A percentile compares a stretch with the other conserved stretches of the same genome.
Conservation (phyloP, 163 green algal species). For the Coccomyxa subellipsoidea region DNA sequence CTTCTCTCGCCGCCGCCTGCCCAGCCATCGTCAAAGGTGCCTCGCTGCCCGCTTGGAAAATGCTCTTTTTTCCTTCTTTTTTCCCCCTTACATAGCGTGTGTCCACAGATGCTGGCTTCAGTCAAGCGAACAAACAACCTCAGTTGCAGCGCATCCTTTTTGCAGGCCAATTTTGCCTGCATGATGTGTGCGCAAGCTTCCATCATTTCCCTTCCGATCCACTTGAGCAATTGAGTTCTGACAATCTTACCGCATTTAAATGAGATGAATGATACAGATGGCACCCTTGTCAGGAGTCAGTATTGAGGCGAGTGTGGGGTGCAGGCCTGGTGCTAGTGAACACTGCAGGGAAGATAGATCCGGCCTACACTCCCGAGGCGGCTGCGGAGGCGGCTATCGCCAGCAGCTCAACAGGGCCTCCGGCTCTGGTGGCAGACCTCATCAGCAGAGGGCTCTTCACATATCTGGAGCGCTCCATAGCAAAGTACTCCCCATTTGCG, state of each 20-base stretch:
- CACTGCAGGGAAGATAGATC: conserved; percentile 64
- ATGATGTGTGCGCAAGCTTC: background rate
- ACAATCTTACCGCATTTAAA: too few relatives aligned
- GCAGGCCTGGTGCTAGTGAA: conserved; percentile 75
- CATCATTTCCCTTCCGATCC: too few relatives aligned
- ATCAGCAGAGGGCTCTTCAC: conserved; percentile 58
- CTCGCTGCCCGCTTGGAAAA: background rate
- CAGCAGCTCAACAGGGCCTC: background rate
- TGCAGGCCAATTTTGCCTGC: background rate
- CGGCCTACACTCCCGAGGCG: conserved; percentile 29
- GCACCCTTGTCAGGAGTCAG: background rate
- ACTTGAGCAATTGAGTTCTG: too few relatives aligned
- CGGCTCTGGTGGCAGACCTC: conserved; percentile 32
- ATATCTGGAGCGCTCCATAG: conserved; percentile 70
- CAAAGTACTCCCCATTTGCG: background rate
- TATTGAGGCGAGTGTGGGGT: background rate
- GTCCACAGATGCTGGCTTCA: too few relatives aligned
- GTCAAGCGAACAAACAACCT: too few relatives aligned
- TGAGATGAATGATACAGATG: too few relatives aligned
- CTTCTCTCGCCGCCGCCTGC: conserved; percentile 72
- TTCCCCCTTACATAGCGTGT: too few relatives aligned
- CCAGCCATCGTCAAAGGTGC: conserved; percentile 55
- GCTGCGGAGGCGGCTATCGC: background rate
- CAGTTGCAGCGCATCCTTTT: background rate
- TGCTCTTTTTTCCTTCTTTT: background rate